Conservation (phyloP, 2,329 filamentous ascomycete species). For the Penicillium sp. region DNA sequence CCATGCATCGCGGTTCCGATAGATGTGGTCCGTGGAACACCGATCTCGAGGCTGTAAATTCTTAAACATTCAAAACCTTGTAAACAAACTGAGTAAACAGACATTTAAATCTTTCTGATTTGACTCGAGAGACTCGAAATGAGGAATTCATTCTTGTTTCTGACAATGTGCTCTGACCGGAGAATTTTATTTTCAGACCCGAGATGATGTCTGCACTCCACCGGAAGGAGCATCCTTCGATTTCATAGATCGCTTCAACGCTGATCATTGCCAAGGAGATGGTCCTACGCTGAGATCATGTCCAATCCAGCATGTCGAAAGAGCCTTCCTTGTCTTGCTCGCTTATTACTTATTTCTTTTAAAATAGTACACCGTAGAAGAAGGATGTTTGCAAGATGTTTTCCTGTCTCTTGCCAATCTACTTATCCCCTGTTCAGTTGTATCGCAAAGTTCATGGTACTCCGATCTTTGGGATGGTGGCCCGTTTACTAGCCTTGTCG, state of each 20-base stretch:
- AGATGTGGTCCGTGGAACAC: too few relatives aligned
- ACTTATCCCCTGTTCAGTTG: neutral
- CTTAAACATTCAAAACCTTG: neutral
- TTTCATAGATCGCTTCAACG: conserved; percentile 10
- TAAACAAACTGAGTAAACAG: too few relatives aligned
- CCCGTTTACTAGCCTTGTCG: conserved; percentile 1
- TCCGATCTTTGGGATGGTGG: conserved; percentile 2
- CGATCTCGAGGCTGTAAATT: conserved; percentile 13
- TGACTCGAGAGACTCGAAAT: neutral
- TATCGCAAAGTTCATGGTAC: neutral
- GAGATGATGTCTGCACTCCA: conserved; percentile 10
- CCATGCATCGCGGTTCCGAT: neutral
- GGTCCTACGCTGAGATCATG: neutral
- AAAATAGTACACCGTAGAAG: neutral
- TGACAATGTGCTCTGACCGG: conserved; percentile 8
- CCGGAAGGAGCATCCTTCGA: conserved; percentile 8
- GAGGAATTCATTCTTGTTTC: conserved; percentile 5
- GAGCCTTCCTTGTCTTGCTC: neutral
- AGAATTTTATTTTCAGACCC: conserved; percentile 1
- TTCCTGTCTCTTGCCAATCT: neutral
- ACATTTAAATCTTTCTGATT: neutral
- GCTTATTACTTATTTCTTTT: neutral
- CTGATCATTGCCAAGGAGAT: conserved; percentile 4
- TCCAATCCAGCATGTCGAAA: neutral
- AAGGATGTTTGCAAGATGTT: too few relatives aligned